Base-by-base conservation (phyloP, 2,329 filamentous ascomycete genomes). In the Helotiales sp. region DNA sequence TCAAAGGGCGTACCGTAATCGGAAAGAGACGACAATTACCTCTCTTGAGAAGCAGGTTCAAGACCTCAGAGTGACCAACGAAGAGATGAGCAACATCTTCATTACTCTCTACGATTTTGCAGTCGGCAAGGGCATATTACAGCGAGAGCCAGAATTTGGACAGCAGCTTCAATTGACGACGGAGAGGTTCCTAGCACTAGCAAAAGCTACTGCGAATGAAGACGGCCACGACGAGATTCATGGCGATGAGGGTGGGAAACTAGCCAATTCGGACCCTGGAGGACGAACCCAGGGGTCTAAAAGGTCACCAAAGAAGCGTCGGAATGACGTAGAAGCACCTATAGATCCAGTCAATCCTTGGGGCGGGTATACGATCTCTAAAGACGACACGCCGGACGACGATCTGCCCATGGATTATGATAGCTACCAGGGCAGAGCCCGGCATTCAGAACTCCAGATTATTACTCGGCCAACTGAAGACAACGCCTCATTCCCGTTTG, bases 1-100 rank as follows among this genome's bases (percentile, higher is more conserved):
- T 1, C 93, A 97, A 78, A 84, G 93, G 71, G 93, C 93, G 0
- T 97, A 97, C 76, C 88, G 93, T 17, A 88, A 91, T 74, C 89
- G 93, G 61, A 97, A 97, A 79, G 93, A 97, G 76, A 90, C 86
- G 24, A 91, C 91, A 5, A 95, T 97, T 64, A 85, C 87, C 30
- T 87, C 87, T 0, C 83, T 97, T 11, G 90, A 93, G 75, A 85
- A 87, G 63, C 85, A 89, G 68, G 91, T 95, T 28, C 82, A 88
- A 63, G 84, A 87, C 26, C 85, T 96, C n/a, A 86, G 90, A 66
- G 83, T 84, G 15, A 87, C 86, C 24, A 90, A 94, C 68, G 86
- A 91, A 64, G 86, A 91, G 72, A 93, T 96, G 89, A 90, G 87
- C 79, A 87, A 84, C 61, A 86, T 88, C 0, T 93, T 96, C 72